Base-by-base conservation (phyloP, 305 asterid species). In the Fraxinus ornus region DNA sequence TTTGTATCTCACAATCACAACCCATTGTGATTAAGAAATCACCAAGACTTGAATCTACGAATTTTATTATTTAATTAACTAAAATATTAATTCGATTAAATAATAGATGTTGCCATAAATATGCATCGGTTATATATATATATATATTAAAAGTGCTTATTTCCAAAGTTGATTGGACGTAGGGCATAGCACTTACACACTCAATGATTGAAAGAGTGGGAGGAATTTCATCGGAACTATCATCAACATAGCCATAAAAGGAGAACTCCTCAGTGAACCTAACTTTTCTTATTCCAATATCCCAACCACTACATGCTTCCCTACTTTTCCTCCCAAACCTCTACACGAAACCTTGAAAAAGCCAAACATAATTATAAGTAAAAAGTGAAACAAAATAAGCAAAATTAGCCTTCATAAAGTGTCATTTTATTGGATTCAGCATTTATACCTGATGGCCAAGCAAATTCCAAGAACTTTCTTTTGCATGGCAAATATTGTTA, bases 401-500 rank as follows among this genome's bases (percentile, higher is more conserved):
- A 6, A 15, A 13, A 13, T 28, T 55, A 33, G 13, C 24, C 9
- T 10, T 37, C 33, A 41, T 75, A 76, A 15, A 28, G 37, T 17
- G 17, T 36, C n/a, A 10, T n/a, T 36, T 17, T 74, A 3, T 72
- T 35, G 21, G 22, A 7, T 17, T 7, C 77, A 24, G 26, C 39
- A 75, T 26, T 0, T 39, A n/a, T 73, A 93, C 97, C 89, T 94
- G 98, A 76, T 91, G 96, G 24, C 97, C 98, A 93, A 93, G 89
- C 98, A 93, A 83, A 93, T 85, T 60, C 98, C 98, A 76, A 94
- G 93, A 78, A 93, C 84, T 83, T 91, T 94, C 92, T 90, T 93
- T 80, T 91, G 90, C 97, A 93, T 90, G 78, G 84, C 79, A 77
- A 86, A 85, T 82, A 94, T 62, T 15, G 90, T 86, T 49, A 88